Conservation (phyloP, 73 alveolate species). For the Paraurostyla sp. region DNA sequence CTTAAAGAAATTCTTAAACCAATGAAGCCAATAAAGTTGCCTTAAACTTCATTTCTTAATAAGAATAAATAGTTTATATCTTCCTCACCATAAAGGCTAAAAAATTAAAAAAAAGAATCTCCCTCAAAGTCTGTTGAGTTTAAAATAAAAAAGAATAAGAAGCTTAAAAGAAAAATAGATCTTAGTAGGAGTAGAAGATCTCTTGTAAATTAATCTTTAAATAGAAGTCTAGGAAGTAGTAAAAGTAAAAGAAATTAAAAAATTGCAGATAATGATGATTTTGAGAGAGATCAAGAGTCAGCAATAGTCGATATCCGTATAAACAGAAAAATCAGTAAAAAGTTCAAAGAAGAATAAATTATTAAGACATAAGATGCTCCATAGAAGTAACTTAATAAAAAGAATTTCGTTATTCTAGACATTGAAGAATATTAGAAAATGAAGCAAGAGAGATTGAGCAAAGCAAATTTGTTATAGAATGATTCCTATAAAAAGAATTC, state of each 20-base stretch:
- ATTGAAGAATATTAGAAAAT: constrained; percentile 14
- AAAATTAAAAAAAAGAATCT: neutral
- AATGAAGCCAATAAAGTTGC: constrained; percentile 10
- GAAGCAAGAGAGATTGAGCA: neutral
- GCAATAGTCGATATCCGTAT: too few species aligned
- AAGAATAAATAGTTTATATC: neutral
- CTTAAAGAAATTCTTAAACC: constrained; percentile 4
- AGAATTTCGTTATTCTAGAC: constrained; percentile 18
- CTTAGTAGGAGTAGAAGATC: too few species aligned
- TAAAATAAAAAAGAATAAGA: too few species aligned
- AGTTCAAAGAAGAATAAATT: neutral
- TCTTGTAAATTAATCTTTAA: too few species aligned
- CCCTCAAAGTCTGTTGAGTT: too few species aligned
- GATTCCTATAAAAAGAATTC: neutral
- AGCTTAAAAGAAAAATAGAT: too few species aligned
- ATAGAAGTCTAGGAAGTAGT: too few species aligned
- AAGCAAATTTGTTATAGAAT: neutral
- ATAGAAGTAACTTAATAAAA: neutral
- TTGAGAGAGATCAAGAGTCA: too few species aligned
- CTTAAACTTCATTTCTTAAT: neutral
- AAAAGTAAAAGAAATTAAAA: too few species aligned
- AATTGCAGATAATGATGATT: too few species aligned
- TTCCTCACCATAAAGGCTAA: neutral
- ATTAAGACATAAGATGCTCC: neutral
- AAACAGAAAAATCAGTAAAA: neutral